phyloP scores from a whole-genome alignment of 768 basidiomycete genomes.

The Lentinus tigrinus region DNA sequence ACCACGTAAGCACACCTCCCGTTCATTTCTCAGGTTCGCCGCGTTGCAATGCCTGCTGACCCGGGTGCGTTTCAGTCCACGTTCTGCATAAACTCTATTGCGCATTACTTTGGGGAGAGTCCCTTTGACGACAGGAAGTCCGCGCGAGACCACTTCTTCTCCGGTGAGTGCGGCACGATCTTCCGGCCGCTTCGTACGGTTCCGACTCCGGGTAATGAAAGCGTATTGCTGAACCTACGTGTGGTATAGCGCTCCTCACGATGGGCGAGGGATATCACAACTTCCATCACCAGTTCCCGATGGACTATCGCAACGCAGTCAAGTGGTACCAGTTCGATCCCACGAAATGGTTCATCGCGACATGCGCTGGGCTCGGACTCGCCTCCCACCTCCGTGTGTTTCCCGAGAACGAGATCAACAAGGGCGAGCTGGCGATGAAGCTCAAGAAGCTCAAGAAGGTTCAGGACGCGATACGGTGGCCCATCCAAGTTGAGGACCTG shows the following conservation, averaged over 20 bases:
- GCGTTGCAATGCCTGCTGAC: not conserved
- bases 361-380: slow-evolving; percentile 59
- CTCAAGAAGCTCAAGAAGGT: slow-evolving; percentile 67
- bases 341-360: slow-evolving; percentile 79
- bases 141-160: slow-evolving; percentile 49
- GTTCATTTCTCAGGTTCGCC: not conserved
- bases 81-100: slow-evolving; percentile 59
- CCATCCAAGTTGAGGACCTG: slow-evolving; percentile 52
- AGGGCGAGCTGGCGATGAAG: slow-evolving; percentile 81
- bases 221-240: not conserved
- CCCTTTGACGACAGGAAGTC: slow-evolving; percentile 58
- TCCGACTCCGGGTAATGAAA: no score
- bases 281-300: slow-evolving; percentile 61
- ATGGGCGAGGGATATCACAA: slow-evolving; percentile 88
- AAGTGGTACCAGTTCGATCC: slow-evolving; percentile 72
- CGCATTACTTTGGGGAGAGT: slow-evolving; percentile 55
- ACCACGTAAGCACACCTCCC: slow-evolving; percentile 41
- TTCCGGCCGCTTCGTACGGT: not conserved
- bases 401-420: slow-evolving; percentile 84
- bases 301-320: slow-evolving; percentile 54
- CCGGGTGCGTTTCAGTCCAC: slow-evolving; percentile 36
- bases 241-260: slow-evolving; percentile 37
- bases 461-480: slow-evolving; percentile 68
- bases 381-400: slow-evolving; percentile 84
- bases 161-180: slow-evolving; percentile 18